phyloP scores from a whole-genome alignment of 2,329 filamentous ascomycete species.

The Mariannaea elegans region DNA sequence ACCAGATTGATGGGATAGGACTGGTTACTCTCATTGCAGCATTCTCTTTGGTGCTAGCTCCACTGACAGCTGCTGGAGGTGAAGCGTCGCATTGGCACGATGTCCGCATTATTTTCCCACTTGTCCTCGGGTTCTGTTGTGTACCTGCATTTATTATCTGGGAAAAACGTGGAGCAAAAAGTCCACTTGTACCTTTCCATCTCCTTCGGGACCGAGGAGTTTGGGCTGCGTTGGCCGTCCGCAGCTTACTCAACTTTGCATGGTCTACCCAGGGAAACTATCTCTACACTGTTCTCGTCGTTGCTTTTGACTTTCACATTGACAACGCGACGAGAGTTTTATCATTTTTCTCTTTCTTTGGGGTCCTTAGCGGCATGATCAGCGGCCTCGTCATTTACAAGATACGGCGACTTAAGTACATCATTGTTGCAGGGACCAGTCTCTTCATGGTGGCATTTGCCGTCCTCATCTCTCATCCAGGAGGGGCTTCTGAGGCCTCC shows the following conservation, averaged over 20 bases:
- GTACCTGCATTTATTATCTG: conserved; percentile 61
- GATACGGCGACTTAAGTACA: conserved; percentile 63
- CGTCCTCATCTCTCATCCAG: conserved; percentile 63
- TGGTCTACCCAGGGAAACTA: conserved; percentile 69
- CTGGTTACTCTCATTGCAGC: conserved; percentile 56
- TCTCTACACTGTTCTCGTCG: conserved; percentile 66
- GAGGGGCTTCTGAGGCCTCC: conserved; percentile 51
- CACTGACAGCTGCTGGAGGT: conserved; percentile 64
- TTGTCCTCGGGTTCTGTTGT: conserved; percentile 59
- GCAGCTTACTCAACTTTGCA: conserved; percentile 57
- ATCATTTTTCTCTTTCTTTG: conserved; percentile 63
- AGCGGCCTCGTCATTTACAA: conserved; percentile 61
- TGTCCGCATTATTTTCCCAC: conserved; percentile 59
- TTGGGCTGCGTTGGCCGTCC: conserved; percentile 67
- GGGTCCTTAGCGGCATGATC: conserved; percentile 62
- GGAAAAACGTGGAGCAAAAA: conserved; percentile 59
- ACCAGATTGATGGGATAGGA: conserved; percentile 62
- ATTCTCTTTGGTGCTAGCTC: conserved; percentile 58
- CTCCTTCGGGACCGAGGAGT: conserved; percentile 68
- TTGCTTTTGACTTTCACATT: conserved; percentile 65
- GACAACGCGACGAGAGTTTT: conserved; percentile 64
- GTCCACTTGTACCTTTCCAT: conserved; percentile 65
- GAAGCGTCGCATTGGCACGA: conserved; percentile 57
- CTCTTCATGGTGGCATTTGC: conserved; percentile 66
- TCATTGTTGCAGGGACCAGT: conserved; percentile 65